Evolutionary conservation across 306 rosid genomes (phyloP).

Genomic region (Medicago truncatula): MtrunA17r5.0-ANR NC_053044.1:52212501-52213000

Average conservation of each 20-base stretch:
- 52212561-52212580: conserved; percentile 89
- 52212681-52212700: conserved; percentile 95
- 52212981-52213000: not conserved
- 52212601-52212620: conserved; percentile 52
- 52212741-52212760: conserved; percentile 94
- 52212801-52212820: conserved; percentile 68
- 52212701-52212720: conserved; percentile 93
- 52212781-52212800: conserved; percentile 75
- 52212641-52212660: conserved; percentile 94
- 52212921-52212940: conserved; percentile 18
- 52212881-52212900: conserved; percentile 28
- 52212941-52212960: conserved; percentile 37
- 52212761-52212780: conserved; percentile 63
- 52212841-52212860: conserved; percentile 3
- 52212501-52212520: not conserved
- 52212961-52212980: not conserved
- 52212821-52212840: not conserved
- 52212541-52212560: conserved; percentile 90
- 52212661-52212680: conserved; percentile 96
- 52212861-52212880: not conserved
- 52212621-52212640: conserved; percentile 70
- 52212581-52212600: conserved; percentile 62
- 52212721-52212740: conserved; percentile 95
- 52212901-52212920: conserved; percentile 51
- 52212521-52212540: not conserved